Evolutionary conservation across 192 early-diverging fungal genomes (phyloP).

Genomic region (Podochytrium sp.): DNA sequence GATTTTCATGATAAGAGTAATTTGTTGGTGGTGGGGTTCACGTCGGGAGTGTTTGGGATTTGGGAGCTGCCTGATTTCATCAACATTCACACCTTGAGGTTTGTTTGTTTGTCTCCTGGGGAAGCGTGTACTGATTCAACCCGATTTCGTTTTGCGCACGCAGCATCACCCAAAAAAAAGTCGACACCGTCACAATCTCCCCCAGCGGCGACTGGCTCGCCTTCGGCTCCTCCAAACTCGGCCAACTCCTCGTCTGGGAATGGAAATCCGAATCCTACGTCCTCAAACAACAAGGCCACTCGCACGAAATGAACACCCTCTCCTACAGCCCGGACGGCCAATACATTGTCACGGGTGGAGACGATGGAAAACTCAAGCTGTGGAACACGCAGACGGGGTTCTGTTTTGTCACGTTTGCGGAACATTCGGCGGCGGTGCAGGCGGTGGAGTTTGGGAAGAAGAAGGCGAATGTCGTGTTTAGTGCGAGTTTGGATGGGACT

Average conservation of each 20-base stretch:
- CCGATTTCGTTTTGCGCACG: not conserved
- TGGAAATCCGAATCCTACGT: conserved; percentile 99
- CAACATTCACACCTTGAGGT: conserved; percentile 94
- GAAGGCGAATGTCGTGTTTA: conserved; percentile 92
- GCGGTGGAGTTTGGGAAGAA: conserved; percentile 85
- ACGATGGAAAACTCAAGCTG: conserved; percentile 96
- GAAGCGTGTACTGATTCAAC: too few relatives aligned
- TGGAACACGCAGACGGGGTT: conserved; percentile 97
- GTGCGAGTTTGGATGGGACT: conserved; percentile 95
- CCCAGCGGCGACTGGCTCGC: conserved; percentile 95
- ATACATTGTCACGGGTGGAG: conserved; percentile 92
- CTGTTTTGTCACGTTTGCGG: conserved; percentile 97
- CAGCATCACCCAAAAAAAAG: conserved; percentile 92
- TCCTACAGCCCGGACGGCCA: conserved; percentile 93
- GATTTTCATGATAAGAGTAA: conserved; percentile 74
- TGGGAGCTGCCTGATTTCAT: conserved; percentile 96
- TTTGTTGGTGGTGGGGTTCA: conserved; percentile 88
- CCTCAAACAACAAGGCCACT: conserved; percentile 98
- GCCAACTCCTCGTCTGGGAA: conserved; percentile 99
- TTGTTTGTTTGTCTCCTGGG: conserved; percentile 11
- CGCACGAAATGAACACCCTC: conserved; percentile 88
- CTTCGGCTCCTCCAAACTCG: conserved; percentile 87
- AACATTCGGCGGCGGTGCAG: conserved; percentile 82
- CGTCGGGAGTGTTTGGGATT: conserved; percentile 94
- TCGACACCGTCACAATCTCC: conserved; percentile 88